phyloP scores from a whole-genome alignment of 164 flowering plant genomes.

The Malania oleifera region DNA sequence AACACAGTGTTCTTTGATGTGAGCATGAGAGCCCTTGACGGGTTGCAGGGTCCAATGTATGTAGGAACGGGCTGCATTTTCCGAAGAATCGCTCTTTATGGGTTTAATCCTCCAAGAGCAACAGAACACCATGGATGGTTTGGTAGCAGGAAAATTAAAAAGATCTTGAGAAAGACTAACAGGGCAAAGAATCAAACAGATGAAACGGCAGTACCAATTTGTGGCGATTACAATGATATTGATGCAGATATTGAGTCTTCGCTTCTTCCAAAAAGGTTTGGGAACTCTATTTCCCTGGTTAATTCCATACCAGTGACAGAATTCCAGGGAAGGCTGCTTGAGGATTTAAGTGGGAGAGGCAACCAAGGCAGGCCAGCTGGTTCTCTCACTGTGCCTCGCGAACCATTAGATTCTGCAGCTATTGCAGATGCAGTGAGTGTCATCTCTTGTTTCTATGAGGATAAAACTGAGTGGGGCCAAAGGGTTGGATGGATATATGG shows the following conservation, averaged over 20 bases:
- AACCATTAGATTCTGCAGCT: conserved; percentile 84
- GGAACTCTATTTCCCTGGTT: conserved; percentile 58
- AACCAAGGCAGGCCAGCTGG: conserved; percentile 74
- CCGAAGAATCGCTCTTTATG: conserved; percentile 77
- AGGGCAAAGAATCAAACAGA: conserved; percentile 33
- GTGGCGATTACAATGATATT: conserved; percentile 29
- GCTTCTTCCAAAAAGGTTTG: conserved; percentile 72
- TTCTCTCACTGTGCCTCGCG: conserved; percentile 74
- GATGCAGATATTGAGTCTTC: conserved; percentile 49
- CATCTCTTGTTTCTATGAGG: conserved; percentile 86
- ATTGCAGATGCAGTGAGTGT: conserved; percentile 86
- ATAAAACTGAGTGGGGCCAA: conserved; percentile 87
- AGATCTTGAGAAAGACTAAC: conserved; percentile 38
- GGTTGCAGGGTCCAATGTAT: conserved; percentile 94
- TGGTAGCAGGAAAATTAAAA: conserved; percentile 51
- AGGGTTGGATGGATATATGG: conserved; percentile 97
- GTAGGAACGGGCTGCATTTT: conserved; percentile 96
- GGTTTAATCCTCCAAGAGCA: conserved; percentile 86
- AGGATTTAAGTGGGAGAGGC: conserved; percentile 53
- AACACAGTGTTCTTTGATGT: conserved; percentile 92
- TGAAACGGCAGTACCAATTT: conserved; percentile 44
- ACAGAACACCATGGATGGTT: conserved; percentile 83
- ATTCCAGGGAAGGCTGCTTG: conserved; percentile 74
- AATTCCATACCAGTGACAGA: conserved; percentile 86
- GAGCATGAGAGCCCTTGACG: conserved; percentile 84